Base-by-base conservation (phyloP, 768 basidiomycete genomes). In the Calvatia gigantea region DNA sequence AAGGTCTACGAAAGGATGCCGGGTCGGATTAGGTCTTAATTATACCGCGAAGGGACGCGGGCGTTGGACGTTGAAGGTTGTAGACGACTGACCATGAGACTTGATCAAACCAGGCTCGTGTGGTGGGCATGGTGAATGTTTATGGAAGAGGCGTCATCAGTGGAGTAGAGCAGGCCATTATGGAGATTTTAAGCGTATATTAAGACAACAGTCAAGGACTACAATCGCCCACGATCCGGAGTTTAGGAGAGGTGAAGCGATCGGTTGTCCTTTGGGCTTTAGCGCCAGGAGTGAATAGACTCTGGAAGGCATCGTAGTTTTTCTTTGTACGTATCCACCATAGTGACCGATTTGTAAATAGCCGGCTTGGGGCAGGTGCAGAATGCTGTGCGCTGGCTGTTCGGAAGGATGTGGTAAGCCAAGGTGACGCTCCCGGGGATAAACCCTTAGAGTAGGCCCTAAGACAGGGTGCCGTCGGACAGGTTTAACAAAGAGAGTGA, bases 381-480 rank as follows among this genome's bases (percentile, higher is more conserved):
- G 6, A 33, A 32, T 7, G 46, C 28, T 48, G 29, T 48, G 32
- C 29, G 46, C 17, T 48, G n/a, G 27, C 6, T 19, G 28, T 47
- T 17, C 14, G 14, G n/a, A 51, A 51, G 17, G 50, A 11, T 32
- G 32, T n/a, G 17, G 35, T 12, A 25, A 28, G n/a, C 11, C 37
- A 33, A 25, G 27, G 46, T n/a, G 35, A 28, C 49, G 49, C 37
- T 39, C 38, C 38, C 11, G 37, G 15, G 15, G 49, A 23, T 12
- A n/a, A n/a, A 28, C 50, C 35, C 33, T 50, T 32, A 37, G 50
- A 42, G 19, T 6, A n/a, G 15, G 45, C 9, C 46, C 46, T 11
- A 48, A 23, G 31, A 33, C 32, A 51, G 50, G 50, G 50, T 51
- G 38, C 50, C 39, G 28, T 51, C 38, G 50, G 50, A 31, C n/a